A percentile compares a stretch with the other conserved stretches of the same genome.
phyloP scores from a whole-genome alignment of 257 asterid genomes.

The Plantago ovata region DNA sequence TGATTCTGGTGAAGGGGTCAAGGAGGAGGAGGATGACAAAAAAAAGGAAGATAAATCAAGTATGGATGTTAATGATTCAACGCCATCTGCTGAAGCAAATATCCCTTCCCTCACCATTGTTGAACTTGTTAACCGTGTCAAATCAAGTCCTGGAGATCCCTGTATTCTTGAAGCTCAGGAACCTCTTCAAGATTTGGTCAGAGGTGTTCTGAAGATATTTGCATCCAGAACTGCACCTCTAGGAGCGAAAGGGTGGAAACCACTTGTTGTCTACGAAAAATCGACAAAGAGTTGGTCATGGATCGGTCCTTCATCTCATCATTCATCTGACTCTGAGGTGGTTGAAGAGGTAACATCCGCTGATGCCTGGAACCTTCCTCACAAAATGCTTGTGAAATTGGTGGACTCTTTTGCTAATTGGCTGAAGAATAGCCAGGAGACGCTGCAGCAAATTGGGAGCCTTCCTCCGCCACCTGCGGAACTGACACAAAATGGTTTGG shows the following conservation, averaged over 20 bases:
- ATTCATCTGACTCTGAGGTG: conserved; percentile 47
- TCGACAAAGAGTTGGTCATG: conserved; percentile 85
- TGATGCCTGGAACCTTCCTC: conserved; percentile 94
- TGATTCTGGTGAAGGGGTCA: conserved; percentile 39
- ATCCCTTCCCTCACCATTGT: conserved; percentile 69
- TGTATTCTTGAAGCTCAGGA: conserved; percentile 94
- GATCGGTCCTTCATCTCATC: conserved; percentile 70
- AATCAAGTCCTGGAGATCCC: conserved; percentile 91
- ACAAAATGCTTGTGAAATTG: conserved; percentile 91
- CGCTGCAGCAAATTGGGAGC: conserved; percentile 94
- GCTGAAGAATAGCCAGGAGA: conserved; percentile 97
- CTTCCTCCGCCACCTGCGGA: conserved; percentile 87
- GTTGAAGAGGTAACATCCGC: conserved; percentile 87
- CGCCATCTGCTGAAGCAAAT: conserved; percentile 43
- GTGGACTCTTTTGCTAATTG: conserved; percentile 96
- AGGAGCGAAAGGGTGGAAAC: conserved; percentile 99
- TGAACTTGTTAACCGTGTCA: conserved; percentile 82
- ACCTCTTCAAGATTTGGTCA: conserved; percentile 92
- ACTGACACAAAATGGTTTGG: conserved; percentile 66
- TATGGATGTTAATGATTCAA: conserved; percentile 34
- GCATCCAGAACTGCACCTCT: conserved; percentile 91
- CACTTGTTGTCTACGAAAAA: conserved; percentile 80
- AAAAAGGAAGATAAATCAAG: conserved; percentile 45
- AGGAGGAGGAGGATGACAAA: conserved; percentile 39
- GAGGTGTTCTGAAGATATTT: conserved; percentile 91